Conservation (phyloP, 176 grass and related monocot genomes). For the Areca catechu region DNA sequence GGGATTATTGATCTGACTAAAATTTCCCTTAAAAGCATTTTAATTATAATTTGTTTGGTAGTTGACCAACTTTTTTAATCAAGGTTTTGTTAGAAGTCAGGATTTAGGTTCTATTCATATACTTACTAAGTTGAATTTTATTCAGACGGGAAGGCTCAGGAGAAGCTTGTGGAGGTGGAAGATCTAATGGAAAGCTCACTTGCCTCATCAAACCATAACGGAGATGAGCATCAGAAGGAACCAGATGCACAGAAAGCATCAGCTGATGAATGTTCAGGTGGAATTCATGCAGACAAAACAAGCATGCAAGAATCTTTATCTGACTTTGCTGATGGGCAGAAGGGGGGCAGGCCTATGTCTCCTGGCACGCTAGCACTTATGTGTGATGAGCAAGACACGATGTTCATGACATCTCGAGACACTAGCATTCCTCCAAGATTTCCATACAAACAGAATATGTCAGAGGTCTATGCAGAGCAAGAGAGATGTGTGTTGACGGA, state of each 20-base stretch:
- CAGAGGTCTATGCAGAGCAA: constrained; percentile 68
- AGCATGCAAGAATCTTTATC: constrained; percentile 38
- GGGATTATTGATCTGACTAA: no score
- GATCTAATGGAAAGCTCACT: constrained; percentile 16
- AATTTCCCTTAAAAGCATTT: no score
- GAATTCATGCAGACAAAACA: constrained; percentile 27
- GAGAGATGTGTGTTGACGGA: constrained; percentile 69
- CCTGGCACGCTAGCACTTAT: constrained; percentile 77
- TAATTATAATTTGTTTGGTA: no score
- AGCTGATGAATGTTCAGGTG: constrained; percentile 32
- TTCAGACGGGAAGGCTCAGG: constrained; percentile 46
- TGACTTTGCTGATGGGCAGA: constrained; percentile 43
- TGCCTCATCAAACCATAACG: constrained; percentile 41
- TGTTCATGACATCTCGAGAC: constrained; percentile 46
- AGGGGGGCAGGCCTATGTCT: constrained; percentile 66
- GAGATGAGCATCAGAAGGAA: constrained; percentile 33
- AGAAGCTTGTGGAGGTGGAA: constrained; percentile 40
- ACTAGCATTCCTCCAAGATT: constrained; percentile 19
- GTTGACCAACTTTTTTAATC: no score
- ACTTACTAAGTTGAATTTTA: neutral
- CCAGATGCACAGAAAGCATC: constrained; percentile 27
- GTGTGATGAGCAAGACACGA: constrained; percentile 75
- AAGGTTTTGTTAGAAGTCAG: no score
- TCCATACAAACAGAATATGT: constrained; percentile 31
- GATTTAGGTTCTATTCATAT: neutral